phyloP scores from a whole-genome alignment of 208 protist species.

The Trypanosoma platydactyli region DNA sequence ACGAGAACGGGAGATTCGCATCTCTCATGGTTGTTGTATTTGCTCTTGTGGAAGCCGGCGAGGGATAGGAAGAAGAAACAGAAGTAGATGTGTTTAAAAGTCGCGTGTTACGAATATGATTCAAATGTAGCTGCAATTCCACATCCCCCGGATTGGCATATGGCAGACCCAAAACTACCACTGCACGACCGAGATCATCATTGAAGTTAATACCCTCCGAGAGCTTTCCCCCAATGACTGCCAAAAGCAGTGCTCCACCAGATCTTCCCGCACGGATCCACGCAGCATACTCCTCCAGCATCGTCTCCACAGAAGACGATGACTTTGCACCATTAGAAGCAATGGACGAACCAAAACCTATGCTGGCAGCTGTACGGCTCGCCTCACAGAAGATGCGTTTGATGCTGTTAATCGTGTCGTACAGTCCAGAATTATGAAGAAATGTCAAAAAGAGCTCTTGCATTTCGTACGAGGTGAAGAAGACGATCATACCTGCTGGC shows the following conservation, averaged over 20 bases:
- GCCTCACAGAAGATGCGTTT: constrained; percentile 90
- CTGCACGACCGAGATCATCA: constrained; percentile 92
- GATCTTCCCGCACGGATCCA: constrained; percentile 44
- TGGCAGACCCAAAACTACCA: constrained; percentile 96
- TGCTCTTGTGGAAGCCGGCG: not conserved
- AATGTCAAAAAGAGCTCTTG: constrained; percentile 54
- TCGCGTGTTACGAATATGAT: constrained; percentile 55
- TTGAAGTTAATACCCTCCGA: constrained; percentile 98
- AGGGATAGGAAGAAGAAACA: not conserved
- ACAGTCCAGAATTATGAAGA: constrained; percentile 48
- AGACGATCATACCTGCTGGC: constrained; percentile 92
- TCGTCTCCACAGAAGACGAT: constrained; percentile 26
- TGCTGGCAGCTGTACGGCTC: not conserved
- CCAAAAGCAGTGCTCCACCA: constrained; percentile 90
- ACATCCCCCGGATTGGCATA: constrained; percentile 93
- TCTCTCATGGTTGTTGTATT: constrained; percentile 1
- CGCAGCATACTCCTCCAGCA: constrained; percentile 58
- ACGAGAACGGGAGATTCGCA: constrained; percentile 27
- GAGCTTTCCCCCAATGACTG: constrained; percentile 96
- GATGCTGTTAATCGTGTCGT: constrained; percentile 61
- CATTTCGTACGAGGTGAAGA: constrained; percentile 94
- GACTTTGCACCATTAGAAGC: constrained; percentile 1
- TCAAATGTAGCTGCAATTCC: constrained; percentile 88
- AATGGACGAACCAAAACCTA: not conserved
- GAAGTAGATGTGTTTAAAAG: constrained; percentile 1